A percentile compares a stretch with the other conserved stretches of the same genome.
Evolutionary conservation across 306 rosid species (phyloP).

Genomic region (Nissolia schottii): DNA sequence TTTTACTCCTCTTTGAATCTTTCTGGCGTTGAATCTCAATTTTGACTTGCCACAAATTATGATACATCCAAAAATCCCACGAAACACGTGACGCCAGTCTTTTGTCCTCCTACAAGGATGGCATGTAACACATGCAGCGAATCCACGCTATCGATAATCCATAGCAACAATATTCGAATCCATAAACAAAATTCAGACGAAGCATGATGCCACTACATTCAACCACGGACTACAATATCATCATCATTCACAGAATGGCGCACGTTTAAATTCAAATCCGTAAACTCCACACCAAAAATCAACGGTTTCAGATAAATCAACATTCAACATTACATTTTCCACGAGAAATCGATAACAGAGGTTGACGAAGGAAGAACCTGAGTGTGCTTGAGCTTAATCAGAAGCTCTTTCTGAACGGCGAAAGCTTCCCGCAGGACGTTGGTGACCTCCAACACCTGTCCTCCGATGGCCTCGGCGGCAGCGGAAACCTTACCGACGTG

Average conservation of each 20-base stretch:
- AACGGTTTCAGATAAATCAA: background rate
- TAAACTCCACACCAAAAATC: background rate
- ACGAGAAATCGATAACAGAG: background rate
- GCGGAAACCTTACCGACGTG: constrained; percentile 42
- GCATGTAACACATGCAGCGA: background rate
- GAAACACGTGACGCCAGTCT: background rate
- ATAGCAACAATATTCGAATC: background rate
- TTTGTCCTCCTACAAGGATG: background rate
- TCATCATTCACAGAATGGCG: background rate
- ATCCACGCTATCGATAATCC: background rate
- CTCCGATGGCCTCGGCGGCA: constrained; percentile 86
- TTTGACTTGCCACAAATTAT: background rate
- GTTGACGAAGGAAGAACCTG: constrained; percentile 50
- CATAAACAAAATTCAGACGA: background rate
- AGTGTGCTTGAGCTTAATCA: constrained; percentile 55
- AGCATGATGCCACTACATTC: background rate
- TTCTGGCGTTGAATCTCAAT: background rate
- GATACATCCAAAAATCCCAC: background rate
- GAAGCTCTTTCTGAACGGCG: constrained; percentile 60
- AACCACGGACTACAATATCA: background rate
- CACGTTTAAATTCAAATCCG: constrained; percentile 13
- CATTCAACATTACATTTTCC: background rate
- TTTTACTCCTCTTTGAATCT: background rate
- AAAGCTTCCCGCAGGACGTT: constrained; percentile 62
- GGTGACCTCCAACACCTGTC: constrained; percentile 58